Evolutionary conservation across 495 filamentous ascomycete species (phyloP), one percentile per base, ranked within the genome.

Genomic region (Pyrenula aspistea): DNA sequence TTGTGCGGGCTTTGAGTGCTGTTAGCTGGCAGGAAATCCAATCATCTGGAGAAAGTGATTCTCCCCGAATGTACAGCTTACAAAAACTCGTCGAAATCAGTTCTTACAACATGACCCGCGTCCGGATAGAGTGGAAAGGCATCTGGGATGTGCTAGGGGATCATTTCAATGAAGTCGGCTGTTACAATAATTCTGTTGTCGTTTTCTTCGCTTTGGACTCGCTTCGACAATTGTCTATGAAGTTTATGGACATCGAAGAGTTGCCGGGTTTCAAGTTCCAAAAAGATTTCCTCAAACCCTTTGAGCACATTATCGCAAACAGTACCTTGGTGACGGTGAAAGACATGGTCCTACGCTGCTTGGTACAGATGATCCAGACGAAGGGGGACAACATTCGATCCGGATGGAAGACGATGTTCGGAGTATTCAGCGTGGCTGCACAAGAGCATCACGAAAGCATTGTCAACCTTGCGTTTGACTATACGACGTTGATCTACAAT

Each of bases 1-100:
- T 97, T 69, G 91, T 96, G 24, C 82, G 85, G 49, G 93, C 93
- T 1, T 70, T 99, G 57, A 95, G 88, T 50, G 91, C 96, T 62
- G 91, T 99, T 50, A 97, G 93, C 70, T 96, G 93, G 93, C 91
- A 97, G 63, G 93, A 99, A 66, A 99, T 99, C 61, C 89, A 91
- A 65, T 93, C 89, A 10, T 96, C 92, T 0, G 93, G 94, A 10
- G 90, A 94, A 55, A 95, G 88, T 61, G 91, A 96, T 51, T 90
- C 88, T 22, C 94, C 93, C 1, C 83, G 94, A 53, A 97, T 91
- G 10, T 97, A 95, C 73, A 95, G 90, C 66, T 73, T 99, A 53
- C 93, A 99, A 66, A 99, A 99, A 70, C 78, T 97, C 54, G 94
- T 99, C 25, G 93, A 99, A 70, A 96, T 99, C 68, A 92, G 88